These are phyloP conservation scores for Harringtonia aguacate DNA, from an alignment of 2,329 filamentous ascomycete species.

Conservation along the genomic window DNA sequence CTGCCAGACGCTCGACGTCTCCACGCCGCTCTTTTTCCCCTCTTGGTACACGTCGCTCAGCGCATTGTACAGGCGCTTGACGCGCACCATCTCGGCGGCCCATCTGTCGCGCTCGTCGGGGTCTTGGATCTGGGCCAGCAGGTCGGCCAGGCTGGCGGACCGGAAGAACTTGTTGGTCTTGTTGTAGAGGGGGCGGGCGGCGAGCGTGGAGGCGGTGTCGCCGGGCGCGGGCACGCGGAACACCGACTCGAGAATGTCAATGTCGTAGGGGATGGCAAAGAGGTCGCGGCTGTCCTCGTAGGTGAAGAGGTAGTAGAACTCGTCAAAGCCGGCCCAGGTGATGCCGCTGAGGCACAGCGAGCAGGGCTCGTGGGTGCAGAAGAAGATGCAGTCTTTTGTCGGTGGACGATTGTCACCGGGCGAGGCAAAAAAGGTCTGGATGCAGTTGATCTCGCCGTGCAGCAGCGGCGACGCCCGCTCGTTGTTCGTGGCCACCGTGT, in stretches of 20 bases:
- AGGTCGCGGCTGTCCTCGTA: slow-evolving; percentile 47
- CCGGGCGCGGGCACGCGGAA: slow-evolving; percentile 34
- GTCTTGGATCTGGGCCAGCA: slow-evolving; percentile 26
- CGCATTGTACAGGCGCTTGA: slow-evolving; percentile 36
- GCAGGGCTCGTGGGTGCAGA: slow-evolving; percentile 49
- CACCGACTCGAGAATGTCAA: slow-evolving; percentile 44
- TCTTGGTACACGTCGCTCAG: slow-evolving; percentile 38
- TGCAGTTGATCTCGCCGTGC: slow-evolving; percentile 51
- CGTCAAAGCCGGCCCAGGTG: slow-evolving; percentile 44
- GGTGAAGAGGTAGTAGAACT: slow-evolving; percentile 48
- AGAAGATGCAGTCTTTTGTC: slow-evolving; percentile 40
- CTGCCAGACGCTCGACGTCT: slow-evolving; percentile 39
- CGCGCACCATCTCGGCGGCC: slow-evolving; percentile 29
- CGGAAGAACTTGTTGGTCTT: slow-evolving; percentile 44
- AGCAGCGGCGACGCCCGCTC: slow-evolving; percentile 42
- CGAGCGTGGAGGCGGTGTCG: slow-evolving; percentile 27
- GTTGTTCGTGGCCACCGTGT: slow-evolving; percentile 45
- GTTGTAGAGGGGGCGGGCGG: slow-evolving; percentile 37
- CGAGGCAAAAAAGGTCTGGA: slow-evolving; percentile 42
- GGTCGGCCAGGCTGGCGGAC: slow-evolving; percentile 28
- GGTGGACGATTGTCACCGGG: slow-evolving; percentile 20
- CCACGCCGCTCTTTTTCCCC: slow-evolving; percentile 29
- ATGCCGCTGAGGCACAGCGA: slow-evolving; percentile 47
- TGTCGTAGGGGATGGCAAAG: slow-evolving; percentile 46
- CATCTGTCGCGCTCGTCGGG: slow-evolving; percentile 21